These are phyloP conservation scores for Mycena rebaudengoi DNA, from an alignment of 768 basidiomycete genomes.

Conservation along the genomic window DNA sequence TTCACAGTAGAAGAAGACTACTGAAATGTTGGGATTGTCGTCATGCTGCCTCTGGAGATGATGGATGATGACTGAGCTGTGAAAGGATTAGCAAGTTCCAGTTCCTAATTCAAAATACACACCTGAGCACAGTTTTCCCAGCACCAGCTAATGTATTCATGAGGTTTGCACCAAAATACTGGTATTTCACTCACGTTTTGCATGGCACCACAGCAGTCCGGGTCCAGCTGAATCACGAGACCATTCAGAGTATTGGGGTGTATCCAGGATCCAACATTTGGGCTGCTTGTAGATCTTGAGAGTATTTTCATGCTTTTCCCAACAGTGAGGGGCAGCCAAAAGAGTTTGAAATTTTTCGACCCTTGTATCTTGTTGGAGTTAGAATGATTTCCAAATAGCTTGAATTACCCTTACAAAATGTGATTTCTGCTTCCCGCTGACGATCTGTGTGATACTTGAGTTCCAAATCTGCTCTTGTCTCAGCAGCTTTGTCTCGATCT, in stretches of 20 bases:
- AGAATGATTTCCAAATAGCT: not conserved
- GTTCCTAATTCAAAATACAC: not conserved
- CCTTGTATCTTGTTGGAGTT: not conserved
- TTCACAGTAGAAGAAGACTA: constrained; percentile 21
- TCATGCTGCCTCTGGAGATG: not conserved
- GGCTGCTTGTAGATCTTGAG: constrained; percentile 11
- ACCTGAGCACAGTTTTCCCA: constrained; percentile 20
- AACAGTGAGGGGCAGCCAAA: constrained; percentile 20
- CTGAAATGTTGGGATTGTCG: not conserved
- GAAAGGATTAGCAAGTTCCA: not conserved
- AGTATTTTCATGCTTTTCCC: constrained; percentile 18
- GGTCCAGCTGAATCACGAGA: not conserved
- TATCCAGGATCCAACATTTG: constrained; percentile 14
- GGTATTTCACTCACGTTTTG: constrained; percentile 1
- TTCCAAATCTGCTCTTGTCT: not conserved
- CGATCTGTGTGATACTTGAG: constrained; percentile 9
- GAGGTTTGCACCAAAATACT: not conserved
- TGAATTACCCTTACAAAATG: constrained; percentile 8
- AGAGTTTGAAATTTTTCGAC: constrained; percentile 20
- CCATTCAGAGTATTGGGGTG: not conserved
- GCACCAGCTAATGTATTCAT: constrained; percentile 5
- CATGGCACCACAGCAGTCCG: constrained; percentile 19
- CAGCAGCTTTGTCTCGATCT: not conserved
- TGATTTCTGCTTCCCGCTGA: constrained; percentile 8
- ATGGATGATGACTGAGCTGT: constrained; percentile 17